Conservation (phyloP, 768 basidiomycete genomes). For the Dendrothele bispora region DNA sequence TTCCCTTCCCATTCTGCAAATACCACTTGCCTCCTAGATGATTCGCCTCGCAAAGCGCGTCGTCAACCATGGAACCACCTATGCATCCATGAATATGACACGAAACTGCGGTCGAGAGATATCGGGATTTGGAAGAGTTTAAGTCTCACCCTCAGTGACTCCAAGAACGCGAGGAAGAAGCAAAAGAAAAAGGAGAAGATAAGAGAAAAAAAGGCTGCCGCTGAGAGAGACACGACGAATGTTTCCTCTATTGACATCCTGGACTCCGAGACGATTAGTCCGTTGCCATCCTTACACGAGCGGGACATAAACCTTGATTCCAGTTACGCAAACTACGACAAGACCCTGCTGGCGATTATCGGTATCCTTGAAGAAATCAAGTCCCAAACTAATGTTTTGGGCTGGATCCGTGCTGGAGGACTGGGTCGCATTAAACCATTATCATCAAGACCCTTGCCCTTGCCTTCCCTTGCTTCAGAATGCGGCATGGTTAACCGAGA, state of each 20-base stretch:
- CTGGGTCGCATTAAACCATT: constrained; percentile 27
- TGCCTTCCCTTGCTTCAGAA: too few species aligned
- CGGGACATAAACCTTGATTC: too few species aligned
- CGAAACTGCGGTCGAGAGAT: constrained; percentile 33
- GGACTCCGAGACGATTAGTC: too few species aligned
- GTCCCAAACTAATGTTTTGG: constrained; percentile 60
- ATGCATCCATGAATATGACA: constrained; percentile 69
- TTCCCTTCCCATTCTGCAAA: constrained; percentile 41
- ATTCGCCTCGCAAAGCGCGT: constrained; percentile 54
- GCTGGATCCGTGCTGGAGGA: constrained; percentile 64
- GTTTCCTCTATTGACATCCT: too few species aligned
- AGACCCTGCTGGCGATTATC: constrained; percentile 62
- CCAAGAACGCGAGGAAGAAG: constrained; percentile 20
- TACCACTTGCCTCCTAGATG: constrained; percentile 52
- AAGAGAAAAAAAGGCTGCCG: too few species aligned
- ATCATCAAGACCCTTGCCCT: too few species aligned
- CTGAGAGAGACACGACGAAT: too few species aligned
- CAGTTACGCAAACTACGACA: constrained; percentile 45
- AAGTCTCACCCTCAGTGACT: constrained; percentile 1
- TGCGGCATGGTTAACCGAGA: too few species aligned
- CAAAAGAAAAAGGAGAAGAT: constrained; percentile 4
- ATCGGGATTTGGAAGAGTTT: constrained; percentile 4
- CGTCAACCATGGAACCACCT: constrained; percentile 84
- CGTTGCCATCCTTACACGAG: too few species aligned
- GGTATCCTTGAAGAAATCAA: constrained; percentile 65